phyloP scores from a whole-genome alignment of 2,329 filamentous ascomycete species.

The Geosmithia morbida region DNA sequence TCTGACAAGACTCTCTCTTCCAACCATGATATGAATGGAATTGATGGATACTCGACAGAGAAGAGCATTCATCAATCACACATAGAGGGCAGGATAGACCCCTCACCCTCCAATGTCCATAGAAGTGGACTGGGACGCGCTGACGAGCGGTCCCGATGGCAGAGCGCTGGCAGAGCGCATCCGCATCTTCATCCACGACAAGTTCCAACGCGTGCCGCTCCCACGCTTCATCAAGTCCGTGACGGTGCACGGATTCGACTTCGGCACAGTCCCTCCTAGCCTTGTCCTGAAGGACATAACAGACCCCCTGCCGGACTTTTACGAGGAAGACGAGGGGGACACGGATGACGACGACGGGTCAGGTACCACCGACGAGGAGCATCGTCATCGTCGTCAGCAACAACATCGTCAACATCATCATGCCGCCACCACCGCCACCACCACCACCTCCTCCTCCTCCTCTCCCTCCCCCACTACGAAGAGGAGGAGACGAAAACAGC shows the following conservation, averaged over 20 bases:
- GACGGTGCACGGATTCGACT: slow-evolving; percentile 85
- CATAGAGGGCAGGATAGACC: too few relatives aligned
- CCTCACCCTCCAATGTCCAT: slow-evolving; percentile 59
- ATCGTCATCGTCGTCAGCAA: too few relatives aligned
- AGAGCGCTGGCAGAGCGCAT: slow-evolving; percentile 72
- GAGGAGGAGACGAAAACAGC: background rate
- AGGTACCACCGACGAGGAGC: background rate
- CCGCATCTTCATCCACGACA: slow-evolving; percentile 85
- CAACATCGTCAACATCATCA: too few relatives aligned
- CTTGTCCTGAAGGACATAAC: slow-evolving; percentile 95
- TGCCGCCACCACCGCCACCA: too few relatives aligned
- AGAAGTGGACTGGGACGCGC: slow-evolving; percentile 89
- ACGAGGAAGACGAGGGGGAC: slow-evolving; percentile 60
- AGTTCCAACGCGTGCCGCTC: slow-evolving; percentile 82
- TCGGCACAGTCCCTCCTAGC: slow-evolving; percentile 68
- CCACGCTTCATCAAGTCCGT: slow-evolving; percentile 96
- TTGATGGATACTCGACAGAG: background rate
- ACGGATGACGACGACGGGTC: slow-evolving; percentile 22
- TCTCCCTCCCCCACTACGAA: too few relatives aligned
- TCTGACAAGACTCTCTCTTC: background rate
- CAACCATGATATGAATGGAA: background rate
- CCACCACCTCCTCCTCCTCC: too few relatives aligned
- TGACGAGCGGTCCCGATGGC: slow-evolving; percentile 82
- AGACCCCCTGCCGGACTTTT: slow-evolving; percentile 90
- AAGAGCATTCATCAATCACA: background rate